Conservation (phyloP, 441 rosid genomes). For the Metrosideros polymorpha region DNA sequence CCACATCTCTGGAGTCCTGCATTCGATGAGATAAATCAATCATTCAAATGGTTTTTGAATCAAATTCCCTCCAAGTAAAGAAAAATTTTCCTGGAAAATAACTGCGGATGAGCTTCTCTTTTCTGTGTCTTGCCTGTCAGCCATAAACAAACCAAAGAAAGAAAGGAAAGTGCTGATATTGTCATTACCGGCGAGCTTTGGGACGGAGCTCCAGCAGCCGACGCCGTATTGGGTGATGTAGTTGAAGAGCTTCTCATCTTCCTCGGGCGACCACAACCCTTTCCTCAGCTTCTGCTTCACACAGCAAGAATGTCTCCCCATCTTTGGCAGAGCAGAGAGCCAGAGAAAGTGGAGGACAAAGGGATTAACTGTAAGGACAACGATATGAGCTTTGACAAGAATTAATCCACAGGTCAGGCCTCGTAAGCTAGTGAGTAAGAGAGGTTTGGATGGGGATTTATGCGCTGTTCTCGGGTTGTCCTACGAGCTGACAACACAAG, state of each 20-base stretch:
- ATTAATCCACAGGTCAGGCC: neutral
- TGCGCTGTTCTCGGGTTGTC: neutral
- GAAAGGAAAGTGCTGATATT: neutral
- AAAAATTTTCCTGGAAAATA: neutral
- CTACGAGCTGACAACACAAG: neutral
- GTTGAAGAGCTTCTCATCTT: conserved; percentile 55
- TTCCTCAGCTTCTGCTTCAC: conserved; percentile 51
- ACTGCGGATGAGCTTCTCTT: neutral
- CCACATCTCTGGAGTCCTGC: conserved; percentile 79
- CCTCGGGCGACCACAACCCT: conserved; percentile 74
- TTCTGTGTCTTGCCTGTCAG: neutral
- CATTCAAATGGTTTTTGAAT: neutral
- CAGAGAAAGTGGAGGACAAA: neutral
- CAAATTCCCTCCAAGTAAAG: neutral
- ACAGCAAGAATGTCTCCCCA: conserved; percentile 54
- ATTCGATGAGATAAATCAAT: neutral
- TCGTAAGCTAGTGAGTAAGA: neutral
- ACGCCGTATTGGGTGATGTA: conserved; percentile 48
- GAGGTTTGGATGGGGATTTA: neutral
- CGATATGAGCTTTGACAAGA: neutral
- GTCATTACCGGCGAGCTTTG: conserved; percentile 4
- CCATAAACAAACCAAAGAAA: neutral
- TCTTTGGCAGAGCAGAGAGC: neutral
- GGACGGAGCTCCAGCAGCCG: conserved; percentile 65
- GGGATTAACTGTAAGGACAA: neutral